Evolutionary conservation across 495 filamentous ascomycete species (phyloP).

Genomic region (Penicillium soppii): DNA sequence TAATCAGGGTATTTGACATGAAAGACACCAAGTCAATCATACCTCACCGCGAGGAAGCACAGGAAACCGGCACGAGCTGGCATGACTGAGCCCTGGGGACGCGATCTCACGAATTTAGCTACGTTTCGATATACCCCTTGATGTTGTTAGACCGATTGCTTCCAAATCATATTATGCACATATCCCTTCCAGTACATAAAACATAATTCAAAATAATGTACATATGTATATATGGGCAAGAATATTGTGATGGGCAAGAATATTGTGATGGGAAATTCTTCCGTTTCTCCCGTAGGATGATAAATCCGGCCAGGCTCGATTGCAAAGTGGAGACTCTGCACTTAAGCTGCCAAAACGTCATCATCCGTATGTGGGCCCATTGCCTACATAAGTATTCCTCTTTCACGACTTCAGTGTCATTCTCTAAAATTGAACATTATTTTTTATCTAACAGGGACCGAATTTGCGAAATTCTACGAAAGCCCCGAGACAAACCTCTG

Average conservation of each 20-base stretch:
- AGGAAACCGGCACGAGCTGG: conserved; percentile 66
- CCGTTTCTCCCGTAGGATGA: background rate
- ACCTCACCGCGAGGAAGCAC: conserved; percentile 69
- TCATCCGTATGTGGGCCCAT: background rate
- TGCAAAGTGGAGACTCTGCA: background rate
- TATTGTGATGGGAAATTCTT: background rate
- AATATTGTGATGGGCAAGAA: no score
- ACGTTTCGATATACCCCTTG: conserved; percentile 14
- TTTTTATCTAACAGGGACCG: background rate
- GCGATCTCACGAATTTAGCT: background rate
- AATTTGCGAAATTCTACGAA: conserved; percentile 13
- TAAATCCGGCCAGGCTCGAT: background rate
- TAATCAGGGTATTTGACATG: conserved; percentile 73
- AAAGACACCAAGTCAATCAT: conserved; percentile 78
- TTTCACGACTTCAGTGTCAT: background rate
- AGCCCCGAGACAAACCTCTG: conserved; percentile 19
- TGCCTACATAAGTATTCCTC: no score
- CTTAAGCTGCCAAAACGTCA: conserved; percentile 2
- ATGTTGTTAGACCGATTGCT: background rate
- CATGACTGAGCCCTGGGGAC: conserved; percentile 53
- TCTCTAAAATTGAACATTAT: background rate
- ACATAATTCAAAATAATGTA: background rate
- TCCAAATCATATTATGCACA: no score
- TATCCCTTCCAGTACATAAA: background rate
- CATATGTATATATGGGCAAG: no score